Evolutionary conservation across 2,329 filamentous ascomycete species (phyloP).

Genomic region (Ophiognomonia clavigignenti-juglandacearum): DNA sequence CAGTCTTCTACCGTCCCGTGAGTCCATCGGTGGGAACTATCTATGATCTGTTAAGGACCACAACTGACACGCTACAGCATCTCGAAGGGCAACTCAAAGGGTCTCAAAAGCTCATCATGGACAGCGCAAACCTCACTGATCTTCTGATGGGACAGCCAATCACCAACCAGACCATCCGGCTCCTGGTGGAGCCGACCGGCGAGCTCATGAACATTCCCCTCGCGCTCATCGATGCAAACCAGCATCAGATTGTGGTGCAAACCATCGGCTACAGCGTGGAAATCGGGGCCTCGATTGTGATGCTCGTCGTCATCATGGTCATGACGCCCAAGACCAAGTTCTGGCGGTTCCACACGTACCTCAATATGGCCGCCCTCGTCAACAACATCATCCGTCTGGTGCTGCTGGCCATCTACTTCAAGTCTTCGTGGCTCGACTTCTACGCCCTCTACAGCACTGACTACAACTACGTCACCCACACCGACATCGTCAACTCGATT

Average conservation of each 20-base stretch:
- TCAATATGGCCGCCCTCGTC: conserved; percentile 59
- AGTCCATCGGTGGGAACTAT: too few species aligned
- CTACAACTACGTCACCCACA: conserved; percentile 38
- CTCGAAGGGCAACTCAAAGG: too few species aligned
- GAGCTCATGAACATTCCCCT: not conserved
- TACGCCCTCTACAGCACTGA: conserved; percentile 57
- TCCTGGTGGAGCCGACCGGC: not conserved
- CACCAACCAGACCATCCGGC: too few species aligned
- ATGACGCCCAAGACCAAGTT: conserved; percentile 65
- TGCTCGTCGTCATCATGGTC: conserved; percentile 61
- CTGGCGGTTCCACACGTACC: conserved; percentile 55
- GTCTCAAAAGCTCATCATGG: too few species aligned
- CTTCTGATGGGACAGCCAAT: too few species aligned
- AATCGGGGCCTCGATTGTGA: conserved; percentile 61
- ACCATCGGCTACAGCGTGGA: conserved; percentile 65
- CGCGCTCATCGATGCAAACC: conserved; percentile 26
- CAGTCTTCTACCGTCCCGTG: too few species aligned
- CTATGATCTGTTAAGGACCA: too few species aligned
- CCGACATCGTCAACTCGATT: conserved; percentile 32
- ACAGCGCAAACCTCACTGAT: too few species aligned
- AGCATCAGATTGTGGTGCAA: conserved; percentile 28
- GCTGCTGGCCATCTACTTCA: conserved; percentile 55
- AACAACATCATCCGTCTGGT: conserved; percentile 56
- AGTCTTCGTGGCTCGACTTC: conserved; percentile 54
- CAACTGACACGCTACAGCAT: too few species aligned